Base-by-base conservation (phyloP, 2,329 filamentous ascomycete species). In the Huntiella savannae region DNA sequence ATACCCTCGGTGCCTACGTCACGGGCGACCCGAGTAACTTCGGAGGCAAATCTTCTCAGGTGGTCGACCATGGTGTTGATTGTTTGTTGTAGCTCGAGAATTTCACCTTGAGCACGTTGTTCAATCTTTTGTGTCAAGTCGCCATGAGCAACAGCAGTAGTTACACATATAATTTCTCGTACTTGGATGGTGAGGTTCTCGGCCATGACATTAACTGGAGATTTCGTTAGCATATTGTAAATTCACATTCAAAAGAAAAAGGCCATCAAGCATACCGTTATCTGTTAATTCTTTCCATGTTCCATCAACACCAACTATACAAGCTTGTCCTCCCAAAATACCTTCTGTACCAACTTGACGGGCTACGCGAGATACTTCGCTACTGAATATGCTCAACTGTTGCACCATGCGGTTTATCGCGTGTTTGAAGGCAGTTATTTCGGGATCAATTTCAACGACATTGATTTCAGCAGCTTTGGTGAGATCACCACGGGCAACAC, bases 401-500 rank as follows among this genome's bases (percentile, higher is more conserved):
- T 96, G 88, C 76, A 96, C 93, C 88, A 96, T 96, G 54, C 83
- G 92, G 61, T 96, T 96, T 66, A 96, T 96, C 51, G 88, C 95
- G 56, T 85, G 79, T 66, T 96, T 96, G 69, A 96, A 96, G 7
- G 85, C 87, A 22, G 86, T 91, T 57, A 96, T 96, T 69, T 96
- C 88, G 22, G 87, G 86, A 69, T 96, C 88, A 80, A 95, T 91
- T 66, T 96, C 88, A 54, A 92, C 80, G 3, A 83, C 82, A 59
- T 95, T 91, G 61, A 96, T 92, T 57, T 88, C 77, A 52, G 95
- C 88, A 65, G 94, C 93, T 70, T 94, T 95, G 61, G 86, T 94
- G 51, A 96, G 70, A 59, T 96, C 88, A 63, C 88, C 88, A 56
- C 85, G 84, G 48, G 88, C 91, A 54, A 96, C 91, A 52, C 88